Base-by-base conservation (phyloP, 176 grass and related monocot species). In the Metroxylon sagu region DNA sequence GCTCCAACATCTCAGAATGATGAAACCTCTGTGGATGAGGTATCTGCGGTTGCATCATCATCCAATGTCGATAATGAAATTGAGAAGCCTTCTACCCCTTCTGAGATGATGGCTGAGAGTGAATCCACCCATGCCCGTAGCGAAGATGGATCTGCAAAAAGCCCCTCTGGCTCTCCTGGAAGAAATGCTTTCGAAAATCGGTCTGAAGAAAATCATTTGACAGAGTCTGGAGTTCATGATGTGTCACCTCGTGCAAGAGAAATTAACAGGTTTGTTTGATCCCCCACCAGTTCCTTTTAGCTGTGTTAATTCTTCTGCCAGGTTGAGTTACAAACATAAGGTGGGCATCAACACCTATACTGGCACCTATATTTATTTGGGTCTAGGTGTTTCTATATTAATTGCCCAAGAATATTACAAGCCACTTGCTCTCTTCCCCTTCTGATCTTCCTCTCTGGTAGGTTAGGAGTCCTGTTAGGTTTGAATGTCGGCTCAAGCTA, bases 161-260 rank as follows among this genome's bases (percentile, higher is more conserved):
- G 60, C 48, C 76, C 78, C 65, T 69, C 82, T 66, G 61, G 54
- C 73, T 92, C 79, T 89, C 82, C 94, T 76, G 73, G 70, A 59
- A 85, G 76, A 76, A 85, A 73, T 56, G 56, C 64, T 81, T 60
- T 52, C 23, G 85, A 85, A 70, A 66, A 64, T 60, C 51, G 64
- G 68, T 50, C 65, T 71, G 76, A 91, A 62, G 93, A 73, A 48
- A n/a, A 50, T 73, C 69, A 76, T 71, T 65, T 50, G 66, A 76
- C 66, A 39, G 56, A 76, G 65, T 59, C 67, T 49, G 76, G 62
- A 68, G 60, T 72, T 16, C 83, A 85, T 81, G 82, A 88, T 4
- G 25, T 70, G 21, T 92, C 94, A 70, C 79, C 84, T 49, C 76
- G 64, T 72, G 83, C 75, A 52, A 61, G 69, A 71, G 83, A 87